Percentiles rank a stretch among this genome's conserved stretches.
Conservation (phyloP, 2,329 filamentous ascomycete genomes). For the Diaporthe sp. region DNA sequence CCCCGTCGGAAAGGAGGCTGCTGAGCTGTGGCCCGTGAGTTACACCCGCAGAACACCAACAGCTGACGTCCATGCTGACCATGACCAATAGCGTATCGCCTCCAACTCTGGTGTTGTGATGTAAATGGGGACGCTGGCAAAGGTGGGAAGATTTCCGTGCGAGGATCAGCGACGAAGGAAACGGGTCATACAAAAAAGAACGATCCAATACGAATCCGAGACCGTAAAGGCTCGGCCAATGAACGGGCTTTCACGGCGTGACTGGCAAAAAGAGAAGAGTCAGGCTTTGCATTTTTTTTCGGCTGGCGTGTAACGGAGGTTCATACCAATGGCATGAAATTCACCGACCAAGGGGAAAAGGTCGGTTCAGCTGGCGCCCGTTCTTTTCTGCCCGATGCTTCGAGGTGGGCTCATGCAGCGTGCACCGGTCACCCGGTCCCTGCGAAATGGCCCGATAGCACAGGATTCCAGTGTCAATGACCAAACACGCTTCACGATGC, state of each 20-base stretch:
- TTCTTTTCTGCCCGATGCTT: constrained; percentile 6
- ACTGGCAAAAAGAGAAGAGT: constrained; percentile 34
- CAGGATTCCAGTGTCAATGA: constrained; percentile 20
- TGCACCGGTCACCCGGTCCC: background rate
- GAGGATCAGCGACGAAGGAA: constrained; percentile 38
- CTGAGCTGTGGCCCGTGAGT: constrained; percentile 92
- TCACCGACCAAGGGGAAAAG: constrained; percentile 33
- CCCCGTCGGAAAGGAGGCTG: constrained; percentile 98
- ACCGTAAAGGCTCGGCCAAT: constrained; percentile 43
- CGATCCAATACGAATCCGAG: constrained; percentile 32
- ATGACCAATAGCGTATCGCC: constrained; percentile 78
- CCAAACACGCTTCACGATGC: constrained; percentile 21
- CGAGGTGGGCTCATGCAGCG: background rate
- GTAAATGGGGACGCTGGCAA: constrained; percentile 68
- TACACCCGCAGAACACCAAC: constrained; percentile 60
- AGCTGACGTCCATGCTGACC: background rate
- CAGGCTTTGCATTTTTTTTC: constrained; percentile 42
- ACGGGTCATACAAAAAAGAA: constrained; percentile 35
- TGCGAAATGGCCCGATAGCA: constrained; percentile 19
- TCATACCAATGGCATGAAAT: constrained; percentile 48
- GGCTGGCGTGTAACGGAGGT: constrained; percentile 47
- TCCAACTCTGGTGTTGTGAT: constrained; percentile 99
- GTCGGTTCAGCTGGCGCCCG: constrained; percentile 22
- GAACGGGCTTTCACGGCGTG: constrained; percentile 42
- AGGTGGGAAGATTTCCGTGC: constrained; percentile 30